Base-by-base conservation (phyloP, 2,329 filamentous ascomycete species). In the Rutstroemia sp. region DNA sequence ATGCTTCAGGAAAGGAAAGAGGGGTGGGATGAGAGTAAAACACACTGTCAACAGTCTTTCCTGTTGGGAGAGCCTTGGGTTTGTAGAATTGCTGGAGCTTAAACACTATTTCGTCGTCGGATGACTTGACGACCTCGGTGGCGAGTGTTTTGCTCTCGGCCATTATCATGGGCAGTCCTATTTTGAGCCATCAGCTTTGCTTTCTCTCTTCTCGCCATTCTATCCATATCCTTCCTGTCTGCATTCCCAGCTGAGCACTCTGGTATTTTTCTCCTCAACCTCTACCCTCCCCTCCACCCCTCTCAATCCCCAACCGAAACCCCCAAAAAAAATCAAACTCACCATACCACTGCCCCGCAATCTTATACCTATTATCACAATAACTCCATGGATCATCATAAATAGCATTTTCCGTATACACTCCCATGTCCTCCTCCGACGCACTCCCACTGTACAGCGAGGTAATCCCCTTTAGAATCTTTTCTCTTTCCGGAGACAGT, bases 351-450 rank as follows among this genome's bases (percentile, higher is more conserved):
- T 79, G 74, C 7, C 76, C 75, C 2, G 75, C 75, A 57, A 79
- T 78, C 62, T 78, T 78, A 58, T 75, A 77, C 51, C 75, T 64
- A 0, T 73, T 77, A 63, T 79, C 75, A 60, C 74, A 78, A 60
- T 75, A 78, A 58, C 72, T 75, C 64, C 71, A 76, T 1, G 74
- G 73, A 60, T 78, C 75, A 54, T 78, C 75, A 58, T 77, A 76
- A 23, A 77, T 65, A 2, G 73, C 68, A 50, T 75, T 69, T 44
- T 72, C 68, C 2, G 73, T 72, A 59, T 78, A 79, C 1, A 78
- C 76, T 45, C 69, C 65, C 73, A 79, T 78, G 59, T 79, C 74
- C 12, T 74, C 64, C 60, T 78, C 73, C 54, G 68, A 73, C 4
- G 74, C 74, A 52, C 73, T 75, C 19, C 76, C 75, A 44, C 70